phyloP scores from a whole-genome alignment of 1,284 basidiomycete species.

The Ustilago sp. region DNA sequence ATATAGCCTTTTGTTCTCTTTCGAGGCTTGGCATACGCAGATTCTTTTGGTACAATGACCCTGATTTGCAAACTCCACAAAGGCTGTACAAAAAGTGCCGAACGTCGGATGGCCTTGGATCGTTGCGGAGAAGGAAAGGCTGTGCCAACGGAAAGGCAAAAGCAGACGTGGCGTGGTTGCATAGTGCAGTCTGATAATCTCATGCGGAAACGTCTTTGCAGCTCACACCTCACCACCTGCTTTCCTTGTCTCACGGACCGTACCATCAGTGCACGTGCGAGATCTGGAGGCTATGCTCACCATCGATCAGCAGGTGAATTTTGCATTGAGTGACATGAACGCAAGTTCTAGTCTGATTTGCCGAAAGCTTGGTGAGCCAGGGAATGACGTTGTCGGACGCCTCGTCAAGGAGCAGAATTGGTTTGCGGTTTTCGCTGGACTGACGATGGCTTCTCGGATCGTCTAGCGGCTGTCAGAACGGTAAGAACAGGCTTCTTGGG shows the following conservation, averaged over 20 bases:
- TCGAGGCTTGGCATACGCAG: too few relatives aligned
- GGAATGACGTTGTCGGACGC: not conserved
- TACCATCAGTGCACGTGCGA: too few relatives aligned
- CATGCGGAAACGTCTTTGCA: slow-evolving; percentile 4
- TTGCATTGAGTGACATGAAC: too few relatives aligned
- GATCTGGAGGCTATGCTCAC: too few relatives aligned
- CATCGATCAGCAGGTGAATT: too few relatives aligned
- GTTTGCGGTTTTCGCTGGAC: not conserved
- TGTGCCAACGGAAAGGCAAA: not conserved
- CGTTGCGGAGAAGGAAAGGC: not conserved
- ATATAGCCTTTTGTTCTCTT: too few relatives aligned
- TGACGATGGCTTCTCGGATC: not conserved
- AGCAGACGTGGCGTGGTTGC: not conserved
- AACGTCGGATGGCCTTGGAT: not conserved
- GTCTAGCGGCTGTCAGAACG: not conserved
- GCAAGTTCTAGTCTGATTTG: too few relatives aligned
- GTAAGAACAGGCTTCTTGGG: not conserved
- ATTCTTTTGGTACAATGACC: too few relatives aligned
- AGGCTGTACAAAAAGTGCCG: too few relatives aligned
- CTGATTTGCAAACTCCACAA: too few relatives aligned
- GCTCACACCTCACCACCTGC: not conserved
- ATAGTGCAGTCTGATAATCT: not conserved
- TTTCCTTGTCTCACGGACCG: too few relatives aligned
- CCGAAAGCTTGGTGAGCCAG: too few relatives aligned
- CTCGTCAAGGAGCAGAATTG: not conserved